These are phyloP conservation scores for Lipomyces yamanashiensis DNA, from an alignment of 805 yeast genomes.

Conservation along the genomic window DNA sequence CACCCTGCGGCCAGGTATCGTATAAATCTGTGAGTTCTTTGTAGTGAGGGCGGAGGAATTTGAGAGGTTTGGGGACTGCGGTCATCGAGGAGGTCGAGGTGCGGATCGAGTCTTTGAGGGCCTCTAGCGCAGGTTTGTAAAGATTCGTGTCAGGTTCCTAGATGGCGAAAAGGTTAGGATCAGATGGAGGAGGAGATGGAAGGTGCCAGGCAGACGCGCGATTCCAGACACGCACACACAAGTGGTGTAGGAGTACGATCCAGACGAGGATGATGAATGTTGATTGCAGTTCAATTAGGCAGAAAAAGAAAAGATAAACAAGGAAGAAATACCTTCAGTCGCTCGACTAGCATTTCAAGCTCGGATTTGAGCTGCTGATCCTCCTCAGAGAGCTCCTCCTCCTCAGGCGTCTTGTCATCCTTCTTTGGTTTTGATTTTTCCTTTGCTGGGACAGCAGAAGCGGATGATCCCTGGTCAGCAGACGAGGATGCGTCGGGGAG, in stretches of 20 bases:
- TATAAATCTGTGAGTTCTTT: slow-evolving; percentile 67
- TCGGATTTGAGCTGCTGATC: slow-evolving; percentile 86
- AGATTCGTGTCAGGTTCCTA: slow-evolving; percentile 49
- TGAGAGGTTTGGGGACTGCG: slow-evolving; percentile 98
- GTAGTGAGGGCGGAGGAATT: slow-evolving; percentile 88
- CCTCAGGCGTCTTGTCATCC: slow-evolving; percentile 26
- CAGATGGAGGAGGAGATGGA: neutral
- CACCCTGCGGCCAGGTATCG: slow-evolving; percentile 63
- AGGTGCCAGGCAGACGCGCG: neutral
- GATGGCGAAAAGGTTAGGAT: neutral
- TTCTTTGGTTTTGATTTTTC: slow-evolving; percentile 20
- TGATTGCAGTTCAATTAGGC: too few relatives aligned
- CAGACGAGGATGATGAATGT: neutral
- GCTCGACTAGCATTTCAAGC: slow-evolving; percentile 83
- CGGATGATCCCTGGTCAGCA: slow-evolving; percentile 16
- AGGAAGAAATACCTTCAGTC: slow-evolving; percentile 55
- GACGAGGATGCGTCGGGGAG: slow-evolving; percentile 16
- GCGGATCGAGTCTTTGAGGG: slow-evolving; percentile 76
- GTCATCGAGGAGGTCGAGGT: slow-evolving; percentile 98
- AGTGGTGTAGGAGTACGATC: neutral
- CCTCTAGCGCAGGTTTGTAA: slow-evolving; percentile 65
- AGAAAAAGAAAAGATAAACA: neutral
- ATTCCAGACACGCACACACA: neutral
- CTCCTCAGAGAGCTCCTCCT: slow-evolving; percentile 71
- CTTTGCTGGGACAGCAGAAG: slow-evolving; percentile 3